Base-by-base conservation (phyloP, 768 basidiomycete species). In the Rhodotorula diobovata region DNA sequence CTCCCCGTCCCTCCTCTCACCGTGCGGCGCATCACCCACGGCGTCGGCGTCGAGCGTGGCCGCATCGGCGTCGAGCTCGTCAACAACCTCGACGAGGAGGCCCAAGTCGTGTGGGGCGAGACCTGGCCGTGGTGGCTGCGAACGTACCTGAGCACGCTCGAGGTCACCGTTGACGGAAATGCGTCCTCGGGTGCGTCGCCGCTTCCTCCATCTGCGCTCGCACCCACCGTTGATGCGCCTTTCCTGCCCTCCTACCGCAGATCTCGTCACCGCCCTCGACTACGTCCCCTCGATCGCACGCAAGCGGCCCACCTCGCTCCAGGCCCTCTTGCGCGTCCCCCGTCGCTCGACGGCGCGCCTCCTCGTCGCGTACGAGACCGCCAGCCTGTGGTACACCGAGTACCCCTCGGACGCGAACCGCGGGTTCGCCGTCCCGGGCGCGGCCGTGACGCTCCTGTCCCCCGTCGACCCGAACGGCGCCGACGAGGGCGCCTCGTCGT, bases 401-500 rank as follows among this genome's bases (percentile, higher is more conserved):
- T 94, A 98, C 79, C 93, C 90, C 18, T 93, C 94, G 0, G 95
- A 98, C 78, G 91, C 95, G 4, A 89, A 93, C 78, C 85, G 96
- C 51, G 96, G 96, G 9, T 94, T 93, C 88, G 92, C 97, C 76
- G 83, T 97, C 0, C 90, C 93, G 3, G 93, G 91, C 4, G 86
- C 96, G 14, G n/a, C 83, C 37, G 15, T 70, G 88, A 63, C 84
- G 86, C 57, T 68, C 46, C 85, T 77, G 14, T 43, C 41, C 8
- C 41, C 41, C 18, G 14, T 18, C 14, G 3, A 12, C 14, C 41
- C 41, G 41, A 12, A 8, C 39, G 9, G 14, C 84, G 7, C 64
- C 1, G 55, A 32, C 9, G n/a, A 23, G 1, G 20, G 4, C 16
- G n/a, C 30, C 11, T 25, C 61, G 5, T 8, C 25, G 25, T n/a